Base-by-base conservation (phyloP, 768 basidiomycete species). In the Suillus hirtellus region DNA sequence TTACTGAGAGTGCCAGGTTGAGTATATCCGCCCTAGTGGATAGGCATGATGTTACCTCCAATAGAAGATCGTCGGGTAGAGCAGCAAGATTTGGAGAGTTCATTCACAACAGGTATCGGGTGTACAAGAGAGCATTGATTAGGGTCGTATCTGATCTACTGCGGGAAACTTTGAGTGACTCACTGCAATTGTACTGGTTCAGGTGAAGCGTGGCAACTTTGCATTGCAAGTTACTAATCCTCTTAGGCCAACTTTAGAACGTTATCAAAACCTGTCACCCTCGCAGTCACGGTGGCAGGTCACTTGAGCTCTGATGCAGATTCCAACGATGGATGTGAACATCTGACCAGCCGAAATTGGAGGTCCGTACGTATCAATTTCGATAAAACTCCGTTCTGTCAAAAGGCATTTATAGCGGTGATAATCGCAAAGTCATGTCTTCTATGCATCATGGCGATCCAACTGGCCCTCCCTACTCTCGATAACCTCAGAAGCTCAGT, bases 11-110 rank as follows among this genome's bases (percentile, higher is more conserved):
- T 59, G 81, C 83, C 43, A 92, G 79, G 66, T 80, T 84, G 49
- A 89, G 76, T 21, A 89, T 62, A 71, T 91, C 88, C 4, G 77
- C 70, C 52, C 80, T 82, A 40, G 77, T 80, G 43, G 83, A 77
- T 49, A 91, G 73, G 69, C 81, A 80, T 31, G 73, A 72, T 1
- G 88, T 84, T 58, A 92, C 82, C 71, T 91, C 89, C 50, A 90
- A 82, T 49, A 91, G 78, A 52, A 92, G 71, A 72, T 92, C 90
- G 38, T 79, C 80, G 0, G 89, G 90, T 15, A 79, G 63, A 6
- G 19, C 61, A 24, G 66, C 37, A 43, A 75, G 60, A 24, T 42
- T 42, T 27, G 11, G 40, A 19, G 40, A 27, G 7, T 27, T 27
- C 55, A 58, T 58, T 42, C 31, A 31, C 31, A 4, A 31, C 31